Evolutionary conservation across 2,329 filamentous ascomycete genomes (phyloP).

Genomic region (Dactylellina parvicollis): DNA sequence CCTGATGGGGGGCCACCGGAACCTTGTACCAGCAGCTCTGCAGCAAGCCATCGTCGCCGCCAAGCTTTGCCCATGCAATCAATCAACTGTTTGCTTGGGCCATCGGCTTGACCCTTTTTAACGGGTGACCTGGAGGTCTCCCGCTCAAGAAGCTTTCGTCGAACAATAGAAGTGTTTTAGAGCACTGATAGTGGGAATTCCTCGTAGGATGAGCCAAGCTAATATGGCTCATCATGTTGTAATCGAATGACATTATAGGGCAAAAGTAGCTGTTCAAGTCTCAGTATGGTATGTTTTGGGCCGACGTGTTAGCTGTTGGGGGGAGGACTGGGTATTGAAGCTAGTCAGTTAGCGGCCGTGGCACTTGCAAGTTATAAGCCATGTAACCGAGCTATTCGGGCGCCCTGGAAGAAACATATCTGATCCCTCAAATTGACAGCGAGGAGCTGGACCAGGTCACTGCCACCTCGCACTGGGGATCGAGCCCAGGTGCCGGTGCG

Average conservation of each 20-base stretch:
- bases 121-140: background rate
- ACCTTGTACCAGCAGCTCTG: slow-evolving; percentile 40
- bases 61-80: slow-evolving; percentile 26
- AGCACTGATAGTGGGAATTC: background rate
- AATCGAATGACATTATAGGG: background rate
- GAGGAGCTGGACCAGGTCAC: slow-evolving; percentile 33
- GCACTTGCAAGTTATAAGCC: slow-evolving; percentile 27
- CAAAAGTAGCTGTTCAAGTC: slow-evolving; percentile 5
- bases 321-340: slow-evolving; percentile 22
- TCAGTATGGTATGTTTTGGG: slow-evolving; percentile 10
- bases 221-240: slow-evolving; percentile 4
- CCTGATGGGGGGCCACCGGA: slow-evolving; percentile 42
- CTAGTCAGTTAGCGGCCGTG: slow-evolving; percentile 51
- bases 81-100: slow-evolving; percentile 51
- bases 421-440: slow-evolving; percentile 30
- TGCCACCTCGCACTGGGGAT: slow-evolving; percentile 36
- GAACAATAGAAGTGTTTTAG: background rate
- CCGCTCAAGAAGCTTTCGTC: background rate
- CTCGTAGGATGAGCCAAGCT: background rate
- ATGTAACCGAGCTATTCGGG: slow-evolving; percentile 52
- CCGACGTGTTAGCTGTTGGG: slow-evolving; percentile 17
- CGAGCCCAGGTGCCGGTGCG: slow-evolving; percentile 46
- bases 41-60: slow-evolving; percentile 46
- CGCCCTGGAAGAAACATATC: slow-evolving; percentile 32
- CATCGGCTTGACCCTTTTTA: slow-evolving; percentile 27